Evolutionary conservation across 176 grass and related monocot species (phyloP), one percentile per base, ranked within the genome.

Genomic region (Aegilops sharonensis): DNA sequence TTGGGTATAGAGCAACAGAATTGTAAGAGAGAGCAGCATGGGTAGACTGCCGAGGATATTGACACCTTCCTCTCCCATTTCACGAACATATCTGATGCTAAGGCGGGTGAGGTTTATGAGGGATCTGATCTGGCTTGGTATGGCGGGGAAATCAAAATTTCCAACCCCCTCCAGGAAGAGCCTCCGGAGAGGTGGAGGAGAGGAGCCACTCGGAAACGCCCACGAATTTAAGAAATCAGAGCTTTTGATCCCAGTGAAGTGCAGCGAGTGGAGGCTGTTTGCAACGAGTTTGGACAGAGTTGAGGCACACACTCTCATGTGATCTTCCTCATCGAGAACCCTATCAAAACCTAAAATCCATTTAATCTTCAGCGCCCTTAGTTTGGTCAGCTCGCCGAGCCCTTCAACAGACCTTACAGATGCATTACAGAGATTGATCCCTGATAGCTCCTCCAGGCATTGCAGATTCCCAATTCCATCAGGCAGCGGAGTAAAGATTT

Each of bases 381-480:
- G 30, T 14, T 57, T 78, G 9, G 3, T 21, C 32, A 85, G 74
- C n/a, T 30, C 6, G 0, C 84, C 5, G 3, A 85, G 45, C 3
- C 9, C 74, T 39, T 78, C 9, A 4, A 78, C 13, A 57, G 2
- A 68, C 18, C 31, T 59, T 24, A 30, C 0, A 35, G 71, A 65
- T 32, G 47, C 0, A 7, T 1, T 2, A n/a, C 5, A 0, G 11
- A 57, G 0, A 25, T 2, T 0, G 4, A 85, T 14, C 0, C 0
- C 0, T 12, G 30, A 31, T 42, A 42, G 39, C 39, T 42, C 39
- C 39, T 42, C 39, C 39, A 42, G 39, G 39, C 39, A 42, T 42
- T 42, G 39, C 39, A 42, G 39, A 42, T 42, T 42, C 39, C 39
- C 39, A 42, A 42, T 42, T 42, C 39, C 39, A 42, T 42, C 39